Evolutionary conservation across 495 filamentous ascomycete genomes (phyloP).

Genomic region (Endocarpon pusillum): DNA sequence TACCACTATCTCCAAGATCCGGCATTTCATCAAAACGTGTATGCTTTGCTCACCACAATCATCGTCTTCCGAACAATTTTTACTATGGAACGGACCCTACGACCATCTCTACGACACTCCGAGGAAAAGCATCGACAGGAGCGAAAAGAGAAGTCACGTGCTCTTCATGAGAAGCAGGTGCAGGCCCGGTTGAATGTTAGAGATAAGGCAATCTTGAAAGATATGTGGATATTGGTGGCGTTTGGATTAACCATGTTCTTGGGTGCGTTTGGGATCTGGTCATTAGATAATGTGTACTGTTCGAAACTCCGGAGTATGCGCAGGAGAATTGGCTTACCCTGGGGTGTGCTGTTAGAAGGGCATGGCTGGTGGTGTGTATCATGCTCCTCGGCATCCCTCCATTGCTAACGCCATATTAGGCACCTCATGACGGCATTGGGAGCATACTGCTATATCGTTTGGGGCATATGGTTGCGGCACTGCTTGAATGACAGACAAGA

Average conservation of each 20-base stretch:
- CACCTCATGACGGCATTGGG: slow-evolving; percentile 49
- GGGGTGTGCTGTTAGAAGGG: slow-evolving; percentile 79
- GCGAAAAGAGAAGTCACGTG: slow-evolving; percentile 10
- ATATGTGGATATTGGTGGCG: slow-evolving; percentile 64
- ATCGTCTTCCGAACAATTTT: slow-evolving; percentile 73
- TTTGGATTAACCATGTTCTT: slow-evolving; percentile 61
- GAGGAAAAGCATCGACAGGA: slow-evolving; percentile 22
- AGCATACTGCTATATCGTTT: slow-evolving; percentile 72
- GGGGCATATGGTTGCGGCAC: slow-evolving; percentile 73
- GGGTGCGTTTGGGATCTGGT: slow-evolving; percentile 76
- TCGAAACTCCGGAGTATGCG: slow-evolving; percentile 51
- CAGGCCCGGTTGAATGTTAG: too few relatives aligned
- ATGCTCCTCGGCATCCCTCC: slow-evolving; percentile 3
- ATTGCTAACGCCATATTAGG: slow-evolving; percentile 20
- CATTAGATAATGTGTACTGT: slow-evolving; percentile 71
- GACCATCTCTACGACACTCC: slow-evolving; percentile 26
- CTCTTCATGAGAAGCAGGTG: too few relatives aligned
- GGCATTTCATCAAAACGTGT: slow-evolving; percentile 79
- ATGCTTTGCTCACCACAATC: slow-evolving; percentile 59
- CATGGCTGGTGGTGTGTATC: slow-evolving; percentile 91
- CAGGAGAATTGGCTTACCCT: slow-evolving; percentile 60
- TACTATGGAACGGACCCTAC: slow-evolving; percentile 70
- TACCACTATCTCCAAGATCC: slow-evolving; percentile 92
- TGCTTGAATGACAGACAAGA: slow-evolving; percentile 63
- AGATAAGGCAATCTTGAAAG: slow-evolving; percentile 17